Evolutionary conservation across 1,284 basidiomycete genomes (phyloP), one percentile per base, ranked within the genome.

Genomic region (Marasmius sp.): DNA sequence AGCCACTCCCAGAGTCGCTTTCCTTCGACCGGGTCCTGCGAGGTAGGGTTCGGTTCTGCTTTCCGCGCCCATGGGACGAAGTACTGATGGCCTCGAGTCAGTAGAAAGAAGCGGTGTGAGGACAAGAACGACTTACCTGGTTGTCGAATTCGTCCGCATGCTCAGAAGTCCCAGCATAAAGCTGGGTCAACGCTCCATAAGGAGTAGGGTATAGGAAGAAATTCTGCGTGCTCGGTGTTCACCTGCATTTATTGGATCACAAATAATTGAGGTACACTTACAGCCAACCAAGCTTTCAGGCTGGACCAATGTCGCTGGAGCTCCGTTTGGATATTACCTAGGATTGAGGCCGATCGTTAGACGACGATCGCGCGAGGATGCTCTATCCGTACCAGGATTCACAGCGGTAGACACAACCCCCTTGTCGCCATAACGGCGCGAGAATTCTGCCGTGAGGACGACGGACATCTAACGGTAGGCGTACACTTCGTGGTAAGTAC

Each of bases 331-430:
- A 84, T 60, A 60, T 77, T 80, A 7, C 82, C 82, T 62, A 52
- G 43, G 27, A 14, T 22, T 51, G 10, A 55, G 67, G 50, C 59
- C 56, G 38, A 20, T 20, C 12, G 16, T 45, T 51, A n/a, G 37
- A 39, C 18, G 58, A 37, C 10, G 69, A 51, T 60, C 61, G 11
- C n/a, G 5, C 27, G 5, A 27, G 27, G 27, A 27, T 27, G 27
- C 27, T 27, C 27, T 27, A 27, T 12, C 3, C 41, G n/a, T 66
- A 66, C 81, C 81, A 2, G 83, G 82, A 63, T 86, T 79, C 1
- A 83, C 65, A 1, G 82, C 77, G 0, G 73, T 77, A 0, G 81
- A 83, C 5, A 86, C 75, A 38, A 87, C 77, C n/a, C 81, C 82
- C 60, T 84, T 70, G 16, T 79, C 78, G 0, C 75, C 80, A 64